Percentiles rank a stretch among this genome's conserved stretches.
These are phyloP conservation scores for Pseudopithomyces maydicus DNA, from an alignment of 2,329 filamentous ascomycete genomes.

Conservation along the genomic window DNA sequence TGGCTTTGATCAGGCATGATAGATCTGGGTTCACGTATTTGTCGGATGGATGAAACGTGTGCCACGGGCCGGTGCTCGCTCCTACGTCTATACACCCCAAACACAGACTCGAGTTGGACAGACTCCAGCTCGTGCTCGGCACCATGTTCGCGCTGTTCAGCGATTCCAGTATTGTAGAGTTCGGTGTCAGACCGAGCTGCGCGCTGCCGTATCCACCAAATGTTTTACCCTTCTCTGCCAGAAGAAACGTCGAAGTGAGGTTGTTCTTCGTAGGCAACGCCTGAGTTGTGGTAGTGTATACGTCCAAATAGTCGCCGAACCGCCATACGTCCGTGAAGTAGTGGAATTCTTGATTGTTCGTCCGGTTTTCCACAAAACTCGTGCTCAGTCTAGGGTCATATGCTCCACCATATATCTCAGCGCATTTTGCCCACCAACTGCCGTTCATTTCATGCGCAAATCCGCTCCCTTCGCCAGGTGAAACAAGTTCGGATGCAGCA, in stretches of 20 bases:
- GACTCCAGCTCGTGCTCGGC: conserved; percentile 18
- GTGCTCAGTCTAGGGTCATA: conserved; percentile 13
- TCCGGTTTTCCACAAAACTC: conserved; percentile 12
- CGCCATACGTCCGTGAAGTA: conserved; percentile 16
- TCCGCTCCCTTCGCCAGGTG: not conserved
- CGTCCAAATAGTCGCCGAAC: conserved; percentile 17
- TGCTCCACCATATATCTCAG: conserved; percentile 18
- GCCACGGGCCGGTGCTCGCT: conserved; percentile 11
- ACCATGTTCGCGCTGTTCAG: conserved; percentile 9
- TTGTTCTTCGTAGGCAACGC: conserved; percentile 11
- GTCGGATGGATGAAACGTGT: conserved; percentile 16
- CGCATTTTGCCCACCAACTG: conserved; percentile 14
- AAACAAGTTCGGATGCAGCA: not conserved
- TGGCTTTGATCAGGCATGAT: conserved; percentile 18
- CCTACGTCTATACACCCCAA: conserved; percentile 17
- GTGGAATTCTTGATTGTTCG: conserved; percentile 14
- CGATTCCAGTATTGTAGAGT: conserved; percentile 12
- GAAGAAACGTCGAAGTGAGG: conserved; percentile 10
- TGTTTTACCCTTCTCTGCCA: conserved; percentile 13
- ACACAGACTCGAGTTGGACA: conserved; percentile 18
- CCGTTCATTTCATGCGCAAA: not conserved
- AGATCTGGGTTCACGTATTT: conserved; percentile 8
- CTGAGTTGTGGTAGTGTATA: conserved; percentile 10
- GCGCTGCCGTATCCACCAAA: conserved; percentile 17
- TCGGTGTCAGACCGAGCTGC: conserved; percentile 17